Conservation (phyloP, 1,284 basidiomycete genomes). For the Sporisorium exsertum region DNA sequence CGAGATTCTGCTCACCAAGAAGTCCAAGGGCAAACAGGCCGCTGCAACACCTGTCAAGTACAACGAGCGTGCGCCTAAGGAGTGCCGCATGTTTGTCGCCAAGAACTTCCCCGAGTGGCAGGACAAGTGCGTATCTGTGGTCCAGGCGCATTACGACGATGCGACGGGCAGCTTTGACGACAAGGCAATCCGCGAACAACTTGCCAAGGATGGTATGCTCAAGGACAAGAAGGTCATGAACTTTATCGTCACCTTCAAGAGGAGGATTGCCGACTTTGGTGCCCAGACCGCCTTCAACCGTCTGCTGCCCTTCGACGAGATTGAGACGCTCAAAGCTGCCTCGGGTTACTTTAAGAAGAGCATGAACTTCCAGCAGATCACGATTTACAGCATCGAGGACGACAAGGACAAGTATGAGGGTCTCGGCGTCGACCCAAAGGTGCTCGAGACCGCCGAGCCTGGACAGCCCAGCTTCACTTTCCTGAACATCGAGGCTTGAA, state of each 20-base stretch:
- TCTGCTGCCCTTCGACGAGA: slow-evolving; percentile 87
- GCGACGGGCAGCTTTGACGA: slow-evolving; percentile 82
- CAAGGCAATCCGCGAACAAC: slow-evolving; percentile 78
- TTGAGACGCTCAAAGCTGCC: slow-evolving; percentile 75
- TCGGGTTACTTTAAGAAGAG: slow-evolving; percentile 82
- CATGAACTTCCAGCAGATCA: slow-evolving; percentile 79
- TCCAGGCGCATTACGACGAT: slow-evolving; percentile 79
- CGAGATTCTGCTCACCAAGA: slow-evolving; percentile 72
- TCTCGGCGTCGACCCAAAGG: slow-evolving; percentile 76
- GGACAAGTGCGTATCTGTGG: slow-evolving; percentile 80
- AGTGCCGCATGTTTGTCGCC: slow-evolving; percentile 88
- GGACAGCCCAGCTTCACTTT: slow-evolving; percentile 71
- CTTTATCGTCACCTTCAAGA: slow-evolving; percentile 92
- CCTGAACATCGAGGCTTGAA: slow-evolving; percentile 28
- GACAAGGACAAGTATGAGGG: slow-evolving; percentile 73
- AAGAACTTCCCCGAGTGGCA: slow-evolving; percentile 95
- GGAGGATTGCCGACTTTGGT: slow-evolving; percentile 84
- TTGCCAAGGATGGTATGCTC: slow-evolving; percentile 82
- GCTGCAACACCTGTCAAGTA: slow-evolving; percentile 46
- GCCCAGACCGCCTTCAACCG: slow-evolving; percentile 85
- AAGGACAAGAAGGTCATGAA: slow-evolving; percentile 98
- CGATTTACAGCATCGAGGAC: slow-evolving; percentile 80
- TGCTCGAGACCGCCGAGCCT: slow-evolving; percentile 88
- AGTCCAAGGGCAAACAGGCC: slow-evolving; percentile 58
- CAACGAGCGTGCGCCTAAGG: slow-evolving; percentile 74